Evolutionary conservation across 257 asterid species (phyloP).

Genomic region (Nicotiana sylvestris): DNA sequence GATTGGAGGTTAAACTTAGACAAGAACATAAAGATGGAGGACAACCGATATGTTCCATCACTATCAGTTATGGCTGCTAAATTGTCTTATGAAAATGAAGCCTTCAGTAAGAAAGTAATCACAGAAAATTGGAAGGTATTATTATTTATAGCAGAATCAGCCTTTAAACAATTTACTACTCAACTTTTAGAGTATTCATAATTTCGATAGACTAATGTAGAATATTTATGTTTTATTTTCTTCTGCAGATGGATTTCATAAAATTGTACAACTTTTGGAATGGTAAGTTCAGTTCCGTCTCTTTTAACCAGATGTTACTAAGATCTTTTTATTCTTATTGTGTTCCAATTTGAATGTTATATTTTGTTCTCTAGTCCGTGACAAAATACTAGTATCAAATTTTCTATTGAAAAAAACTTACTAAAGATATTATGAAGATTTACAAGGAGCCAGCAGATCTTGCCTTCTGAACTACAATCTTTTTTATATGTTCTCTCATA

Average conservation of each 20-base stretch:
- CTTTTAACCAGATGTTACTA: neutral
- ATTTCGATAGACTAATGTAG: neutral
- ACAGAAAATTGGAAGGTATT: conserved; percentile 49
- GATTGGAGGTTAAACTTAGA: conserved; percentile 47
- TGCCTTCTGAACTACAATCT: neutral
- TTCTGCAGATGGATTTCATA: conserved; percentile 58
- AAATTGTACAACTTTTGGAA: conserved; percentile 54
- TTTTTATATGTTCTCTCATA: too few species aligned
- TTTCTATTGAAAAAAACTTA: neutral
- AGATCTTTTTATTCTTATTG: neutral
- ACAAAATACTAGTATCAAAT: neutral
- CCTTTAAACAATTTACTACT: neutral
- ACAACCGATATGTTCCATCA: conserved; percentile 24
- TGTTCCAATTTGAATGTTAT: neutral
- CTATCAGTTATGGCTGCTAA: conserved; percentile 62
- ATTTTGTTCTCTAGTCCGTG: neutral
- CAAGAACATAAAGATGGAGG: conserved; percentile 6
- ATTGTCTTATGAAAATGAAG: conserved; percentile 53
- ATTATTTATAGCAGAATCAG: neutral
- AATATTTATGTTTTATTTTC: neutral
- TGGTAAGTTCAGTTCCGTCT: conserved; percentile 27
- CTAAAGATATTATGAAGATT: neutral
- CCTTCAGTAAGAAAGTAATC: conserved; percentile 33
- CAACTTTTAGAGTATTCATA: neutral
- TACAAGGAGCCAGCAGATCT: neutral